A percentile compares a stretch with the other conserved stretches of the same genome.
Conservation (phyloP, 805 yeast species). For the Saccharomyces cerevisiae region DNA sequence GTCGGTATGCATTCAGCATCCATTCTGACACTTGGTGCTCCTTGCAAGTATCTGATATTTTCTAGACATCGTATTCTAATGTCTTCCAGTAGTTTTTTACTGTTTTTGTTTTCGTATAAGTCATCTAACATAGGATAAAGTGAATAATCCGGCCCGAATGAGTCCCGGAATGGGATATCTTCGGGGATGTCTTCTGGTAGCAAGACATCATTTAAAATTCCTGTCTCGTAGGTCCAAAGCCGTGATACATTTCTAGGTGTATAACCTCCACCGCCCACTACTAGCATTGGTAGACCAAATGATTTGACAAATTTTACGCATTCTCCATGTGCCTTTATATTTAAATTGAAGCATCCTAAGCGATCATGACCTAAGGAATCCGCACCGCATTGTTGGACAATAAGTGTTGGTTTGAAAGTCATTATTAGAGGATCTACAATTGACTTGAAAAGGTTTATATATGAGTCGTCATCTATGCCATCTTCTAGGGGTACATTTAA, state of each 20-base stretch:
- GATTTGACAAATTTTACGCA: slow-evolving; percentile 83
- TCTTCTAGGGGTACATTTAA: slow-evolving; percentile 83
- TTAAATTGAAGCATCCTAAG: slow-evolving; percentile 89
- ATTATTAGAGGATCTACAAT: slow-evolving; percentile 84
- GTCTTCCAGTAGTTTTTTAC: slow-evolving; percentile 74
- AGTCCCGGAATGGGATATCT: slow-evolving; percentile 63
- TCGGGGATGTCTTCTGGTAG: slow-evolving; percentile 71
- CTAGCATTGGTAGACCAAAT: slow-evolving; percentile 84
- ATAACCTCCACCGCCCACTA: slow-evolving; percentile 97
- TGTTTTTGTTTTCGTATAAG: slow-evolving; percentile 75
- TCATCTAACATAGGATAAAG: slow-evolving; percentile 79
- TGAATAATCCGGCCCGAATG: slow-evolving; percentile 87
- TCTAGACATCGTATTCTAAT: slow-evolving; percentile 69
- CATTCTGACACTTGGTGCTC: slow-evolving; percentile 94
- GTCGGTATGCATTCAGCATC: slow-evolving; percentile 72
- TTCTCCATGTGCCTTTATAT: slow-evolving; percentile 92
- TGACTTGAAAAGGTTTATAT: slow-evolving; percentile 44
- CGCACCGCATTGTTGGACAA: slow-evolving; percentile 97
- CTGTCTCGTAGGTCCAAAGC: slow-evolving; percentile 91
- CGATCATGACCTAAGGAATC: slow-evolving; percentile 95
- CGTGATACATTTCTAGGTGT: slow-evolving; percentile 95
- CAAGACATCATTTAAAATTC: slow-evolving; percentile 71
- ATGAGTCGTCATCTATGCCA: slow-evolving; percentile 82
- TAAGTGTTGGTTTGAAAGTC: slow-evolving; percentile 86
- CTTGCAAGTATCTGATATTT: slow-evolving; percentile 69